A percentile compares a stretch with the other conserved stretches of the same genome.
phyloP scores from a whole-genome alignment of 352 stramenopile genomes.

The Globisporangium nodosum region DNA sequence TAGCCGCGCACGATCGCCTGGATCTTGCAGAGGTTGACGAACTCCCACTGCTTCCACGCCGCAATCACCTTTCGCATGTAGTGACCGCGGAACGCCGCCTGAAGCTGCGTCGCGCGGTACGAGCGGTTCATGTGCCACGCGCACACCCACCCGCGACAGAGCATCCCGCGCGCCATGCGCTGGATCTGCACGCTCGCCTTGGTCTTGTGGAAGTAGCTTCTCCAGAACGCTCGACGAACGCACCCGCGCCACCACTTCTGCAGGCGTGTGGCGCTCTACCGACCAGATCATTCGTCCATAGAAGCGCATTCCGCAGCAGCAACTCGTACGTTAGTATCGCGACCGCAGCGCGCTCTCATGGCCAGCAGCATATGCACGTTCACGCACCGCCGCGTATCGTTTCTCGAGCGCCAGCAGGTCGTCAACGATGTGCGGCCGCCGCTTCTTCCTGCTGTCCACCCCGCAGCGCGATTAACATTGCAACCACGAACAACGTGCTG shows the following conservation, averaged over 20 bases:
- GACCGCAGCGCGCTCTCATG: no score
- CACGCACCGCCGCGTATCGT: constrained; percentile 33
- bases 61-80: constrained; percentile 38
- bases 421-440: constrained; percentile 51
- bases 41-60: constrained; percentile 54
- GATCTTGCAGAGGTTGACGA: constrained; percentile 50
- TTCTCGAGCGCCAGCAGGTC: constrained; percentile 70
- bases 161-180: constrained; percentile 38
- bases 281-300: no score
- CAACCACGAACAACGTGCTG: neutral
- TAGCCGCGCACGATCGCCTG: constrained; percentile 56
- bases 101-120: constrained; percentile 41
- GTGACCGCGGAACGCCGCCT: constrained; percentile 52
- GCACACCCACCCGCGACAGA: constrained; percentile 39
- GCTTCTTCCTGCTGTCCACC: constrained; percentile 28
- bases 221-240: constrained; percentile 37
- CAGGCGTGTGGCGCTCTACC: constrained; percentile 31
- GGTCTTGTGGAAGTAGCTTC: constrained; percentile 32
- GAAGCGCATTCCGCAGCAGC: neutral
- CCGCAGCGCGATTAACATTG: neutral
- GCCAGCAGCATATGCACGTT: neutral
- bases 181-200: constrained; percentile 48
- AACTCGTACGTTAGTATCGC: neutral
- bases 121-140: constrained; percentile 56
- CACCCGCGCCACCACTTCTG: constrained; percentile 58